These are phyloP conservation scores for Chalciporus piperatus DNA, from an alignment of 768 basidiomycete species.

Conservation along the genomic window DNA sequence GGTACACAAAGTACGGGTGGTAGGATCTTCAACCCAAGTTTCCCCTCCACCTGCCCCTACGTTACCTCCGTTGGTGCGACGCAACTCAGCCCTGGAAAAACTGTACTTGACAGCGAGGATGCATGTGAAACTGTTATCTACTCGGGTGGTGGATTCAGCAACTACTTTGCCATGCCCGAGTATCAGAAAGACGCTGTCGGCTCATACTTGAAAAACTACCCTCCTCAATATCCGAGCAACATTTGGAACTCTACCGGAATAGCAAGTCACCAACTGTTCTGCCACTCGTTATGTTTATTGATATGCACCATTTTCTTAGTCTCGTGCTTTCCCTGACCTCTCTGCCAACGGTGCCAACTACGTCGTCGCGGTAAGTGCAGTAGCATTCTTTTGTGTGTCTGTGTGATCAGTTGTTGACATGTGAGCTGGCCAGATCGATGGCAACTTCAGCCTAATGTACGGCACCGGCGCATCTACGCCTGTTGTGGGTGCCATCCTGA, in stretches of 20 bases:
- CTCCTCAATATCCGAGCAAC: slow-evolving; percentile 20
- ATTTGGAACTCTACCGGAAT: slow-evolving; percentile 32
- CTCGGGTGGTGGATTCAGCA: slow-evolving; percentile 42
- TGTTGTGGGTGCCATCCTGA: slow-evolving; percentile 31
- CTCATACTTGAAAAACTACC: slow-evolving; percentile 31
- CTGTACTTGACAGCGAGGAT: slow-evolving; percentile 48
- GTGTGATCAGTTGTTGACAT: not conserved
- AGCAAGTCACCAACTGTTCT: not conserved
- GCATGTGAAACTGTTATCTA: slow-evolving; percentile 46
- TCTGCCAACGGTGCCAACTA: slow-evolving; percentile 37
- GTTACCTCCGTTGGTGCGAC: slow-evolving; percentile 51
- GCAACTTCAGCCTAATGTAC: slow-evolving; percentile 20
- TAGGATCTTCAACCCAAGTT: slow-evolving; percentile 49
- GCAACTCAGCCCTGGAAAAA: slow-evolving; percentile 39
- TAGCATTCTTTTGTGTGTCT: too few species aligned
- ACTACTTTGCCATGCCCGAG: slow-evolving; percentile 39
- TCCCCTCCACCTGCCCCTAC: slow-evolving; percentile 48
- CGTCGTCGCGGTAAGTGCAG: slow-evolving; percentile 19
- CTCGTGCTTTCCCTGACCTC: slow-evolving; percentile 38
- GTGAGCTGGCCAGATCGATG: slow-evolving; percentile 15
- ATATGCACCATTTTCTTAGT: slow-evolving; percentile 18
- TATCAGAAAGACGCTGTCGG: slow-evolving; percentile 39
- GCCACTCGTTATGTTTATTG: not conserved
- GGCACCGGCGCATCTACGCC: slow-evolving; percentile 37
- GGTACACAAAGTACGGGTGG: slow-evolving; percentile 42